phyloP scores from a whole-genome alignment of 2,329 filamentous ascomycete species.

The Trichoderma harzianum region DNA sequence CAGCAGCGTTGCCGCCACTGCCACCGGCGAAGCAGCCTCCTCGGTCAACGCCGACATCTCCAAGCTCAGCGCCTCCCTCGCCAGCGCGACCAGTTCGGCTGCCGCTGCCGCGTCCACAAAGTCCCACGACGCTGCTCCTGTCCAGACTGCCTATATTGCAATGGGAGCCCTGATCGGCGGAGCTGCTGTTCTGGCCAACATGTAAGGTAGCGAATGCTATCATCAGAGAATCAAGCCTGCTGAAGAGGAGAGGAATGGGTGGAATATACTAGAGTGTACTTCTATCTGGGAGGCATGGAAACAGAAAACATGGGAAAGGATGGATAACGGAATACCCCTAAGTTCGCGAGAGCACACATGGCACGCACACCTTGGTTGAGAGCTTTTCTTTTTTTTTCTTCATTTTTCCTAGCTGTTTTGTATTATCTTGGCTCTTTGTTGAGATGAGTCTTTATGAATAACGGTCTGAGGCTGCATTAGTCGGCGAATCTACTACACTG shows the following conservation, averaged over 20 bases:
- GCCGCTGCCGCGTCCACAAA: slow-evolving; percentile 21
- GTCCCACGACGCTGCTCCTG: slow-evolving; percentile 28
- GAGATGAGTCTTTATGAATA: neutral
- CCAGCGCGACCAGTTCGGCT: slow-evolving; percentile 21
- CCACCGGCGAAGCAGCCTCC: slow-evolving; percentile 24
- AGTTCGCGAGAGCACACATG: neutral
- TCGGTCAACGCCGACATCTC: slow-evolving; percentile 25
- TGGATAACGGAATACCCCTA: slow-evolving; percentile 3
- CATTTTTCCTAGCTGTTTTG: neutral
- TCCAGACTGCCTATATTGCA: slow-evolving; percentile 42
- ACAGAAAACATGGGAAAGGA: neutral
- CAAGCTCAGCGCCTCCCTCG: slow-evolving; percentile 20
- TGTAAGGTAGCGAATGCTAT: slow-evolving; percentile 31
- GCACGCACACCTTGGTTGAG: neutral
- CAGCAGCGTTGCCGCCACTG: slow-evolving; percentile 23
- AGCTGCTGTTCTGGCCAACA: slow-evolving; percentile 43
- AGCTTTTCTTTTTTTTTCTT: neutral
- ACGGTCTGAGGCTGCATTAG: slow-evolving; percentile 14
- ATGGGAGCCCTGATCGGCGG: slow-evolving; percentile 47
- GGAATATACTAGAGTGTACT: neutral
- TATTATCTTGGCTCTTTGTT: neutral
- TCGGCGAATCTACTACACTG: neutral
- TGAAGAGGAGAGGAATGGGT: neutral
- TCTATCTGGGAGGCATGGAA: neutral
- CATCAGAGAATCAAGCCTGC: neutral